Conservation (phyloP, 371 early-diverging fungal species). For the Mycotypha africana region DNA sequence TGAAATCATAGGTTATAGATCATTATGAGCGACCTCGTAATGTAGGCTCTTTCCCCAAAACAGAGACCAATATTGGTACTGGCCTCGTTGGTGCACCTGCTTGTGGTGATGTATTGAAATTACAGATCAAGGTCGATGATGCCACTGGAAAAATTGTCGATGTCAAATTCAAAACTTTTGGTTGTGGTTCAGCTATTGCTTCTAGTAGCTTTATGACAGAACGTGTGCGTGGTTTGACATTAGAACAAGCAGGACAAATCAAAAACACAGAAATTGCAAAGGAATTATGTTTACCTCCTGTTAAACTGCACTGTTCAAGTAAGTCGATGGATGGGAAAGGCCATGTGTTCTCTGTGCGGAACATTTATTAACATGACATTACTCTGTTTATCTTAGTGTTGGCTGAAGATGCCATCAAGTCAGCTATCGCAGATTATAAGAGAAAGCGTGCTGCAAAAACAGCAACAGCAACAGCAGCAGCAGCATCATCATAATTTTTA, state of each 20-base stretch:
- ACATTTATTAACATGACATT: slow-evolving; percentile 1
- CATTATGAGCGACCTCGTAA: slow-evolving; percentile 97
- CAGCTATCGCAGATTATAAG: slow-evolving; percentile 91
- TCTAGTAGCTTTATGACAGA: slow-evolving; percentile 93
- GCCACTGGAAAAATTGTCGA: slow-evolving; percentile 88
- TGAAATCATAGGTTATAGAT: slow-evolving; percentile 67
- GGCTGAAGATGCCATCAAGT: slow-evolving; percentile 99
- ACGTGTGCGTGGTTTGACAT: slow-evolving; percentile 88
- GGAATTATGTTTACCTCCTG: slow-evolving; percentile 95
- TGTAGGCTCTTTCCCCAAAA: slow-evolving; percentile 92
- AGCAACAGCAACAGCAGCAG: no score
- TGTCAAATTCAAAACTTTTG: slow-evolving; percentile 99
- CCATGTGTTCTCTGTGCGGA: no score
- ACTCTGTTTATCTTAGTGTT: slow-evolving; percentile 63
- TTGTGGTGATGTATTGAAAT: slow-evolving; percentile 99
- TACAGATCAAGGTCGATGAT: slow-evolving; percentile 96
- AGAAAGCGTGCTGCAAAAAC: slow-evolving; percentile 43
- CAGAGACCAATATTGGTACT: slow-evolving; percentile 88
- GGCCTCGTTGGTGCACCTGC: slow-evolving; percentile 99
- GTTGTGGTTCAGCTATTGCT: slow-evolving; percentile 99
- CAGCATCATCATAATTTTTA: no score
- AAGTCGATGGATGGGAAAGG: slow-evolving; percentile 24
- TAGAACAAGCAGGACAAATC: slow-evolving; percentile 89
- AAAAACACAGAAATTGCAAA: slow-evolving; percentile 98
- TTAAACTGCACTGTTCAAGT: slow-evolving; percentile 98